These are phyloP conservation scores for Candida loeiensis DNA, from an alignment of 805 yeast species.

Conservation along the genomic window DNA sequence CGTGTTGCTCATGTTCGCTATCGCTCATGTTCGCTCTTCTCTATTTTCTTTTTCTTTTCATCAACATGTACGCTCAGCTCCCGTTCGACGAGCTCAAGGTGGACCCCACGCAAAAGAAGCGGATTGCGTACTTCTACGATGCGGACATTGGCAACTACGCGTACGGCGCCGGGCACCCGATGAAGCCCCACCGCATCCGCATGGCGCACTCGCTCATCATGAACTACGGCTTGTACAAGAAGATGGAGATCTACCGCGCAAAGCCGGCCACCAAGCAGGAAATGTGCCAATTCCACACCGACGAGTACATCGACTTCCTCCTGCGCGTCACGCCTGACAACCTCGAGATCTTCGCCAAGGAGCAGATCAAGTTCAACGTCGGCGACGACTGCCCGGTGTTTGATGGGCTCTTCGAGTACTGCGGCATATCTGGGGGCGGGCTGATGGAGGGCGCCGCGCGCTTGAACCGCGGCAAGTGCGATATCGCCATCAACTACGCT, in stretches of 20 bases:
- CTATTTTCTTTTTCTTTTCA: conserved; percentile 1
- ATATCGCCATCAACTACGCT: conserved; percentile 88
- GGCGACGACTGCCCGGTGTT: conserved; percentile 90
- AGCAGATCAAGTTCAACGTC: conserved; percentile 87
- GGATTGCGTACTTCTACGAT: conserved; percentile 44
- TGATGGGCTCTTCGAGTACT: conserved; percentile 73
- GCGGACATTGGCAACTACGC: conserved; percentile 97
- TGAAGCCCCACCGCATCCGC: conserved; percentile 98
- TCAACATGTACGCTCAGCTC: conserved; percentile 36
- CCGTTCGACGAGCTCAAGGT: conserved; percentile 46
- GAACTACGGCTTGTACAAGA: conserved; percentile 94
- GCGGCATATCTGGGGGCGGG: conserved; percentile 82
- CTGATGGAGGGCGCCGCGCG: conserved; percentile 88
- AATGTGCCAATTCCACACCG: conserved; percentile 97
- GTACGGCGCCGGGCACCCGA: conserved; percentile 97
- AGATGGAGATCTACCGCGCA: conserved; percentile 96
- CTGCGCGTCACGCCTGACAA: conserved; percentile 91
- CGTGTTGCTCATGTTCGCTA: no score
- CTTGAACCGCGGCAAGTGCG: conserved; percentile 76
- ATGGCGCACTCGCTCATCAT: conserved; percentile 96
- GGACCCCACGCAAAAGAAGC: conserved; percentile 37
- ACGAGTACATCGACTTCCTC: conserved; percentile 91
- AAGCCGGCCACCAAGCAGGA: conserved; percentile 98
- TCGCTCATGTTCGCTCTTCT: neutral
- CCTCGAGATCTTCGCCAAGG: conserved; percentile 79